A percentile compares a stretch with the other conserved stretches of the same genome.
Evolutionary conservation across 2,329 filamentous ascomycete species (phyloP).

Genomic region (Cercospora janseana): DNA sequence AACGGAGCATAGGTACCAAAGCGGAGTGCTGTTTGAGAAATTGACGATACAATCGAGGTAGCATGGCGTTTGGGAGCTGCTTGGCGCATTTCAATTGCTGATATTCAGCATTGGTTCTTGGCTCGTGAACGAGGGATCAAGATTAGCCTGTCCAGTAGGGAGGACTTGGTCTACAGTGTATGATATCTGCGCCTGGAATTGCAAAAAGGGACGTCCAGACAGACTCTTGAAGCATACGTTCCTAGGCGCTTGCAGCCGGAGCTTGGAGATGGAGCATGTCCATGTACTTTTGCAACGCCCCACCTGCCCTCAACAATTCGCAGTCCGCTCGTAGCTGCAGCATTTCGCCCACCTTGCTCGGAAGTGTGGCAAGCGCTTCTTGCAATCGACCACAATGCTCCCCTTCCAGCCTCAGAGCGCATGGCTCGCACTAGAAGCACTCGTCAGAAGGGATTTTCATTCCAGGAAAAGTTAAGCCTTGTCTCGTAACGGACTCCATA

Average conservation of each 20-base stretch:
- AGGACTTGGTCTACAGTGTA: too few species aligned
- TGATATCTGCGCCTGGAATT: too few species aligned
- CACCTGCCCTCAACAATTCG: constrained; percentile 37
- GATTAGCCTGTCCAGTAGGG: too few species aligned
- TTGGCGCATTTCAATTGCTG: too few species aligned
- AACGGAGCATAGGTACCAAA: constrained; percentile 10
- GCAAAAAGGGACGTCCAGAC: too few species aligned
- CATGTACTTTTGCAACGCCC: constrained; percentile 31
- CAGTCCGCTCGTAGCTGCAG: constrained; percentile 38
- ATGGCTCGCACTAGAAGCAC: constrained; percentile 37
- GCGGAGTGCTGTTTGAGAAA: not conserved
- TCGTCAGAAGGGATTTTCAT: too few species aligned
- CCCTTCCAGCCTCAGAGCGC: constrained; percentile 26
- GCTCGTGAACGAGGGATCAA: too few species aligned
- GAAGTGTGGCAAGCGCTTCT: constrained; percentile 25
- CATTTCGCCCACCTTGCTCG: constrained; percentile 19
- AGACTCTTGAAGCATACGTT: not conserved
- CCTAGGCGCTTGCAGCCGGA: not conserved
- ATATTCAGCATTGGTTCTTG: too few species aligned
- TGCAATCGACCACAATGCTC: constrained; percentile 28
- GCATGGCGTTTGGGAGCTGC: constrained; percentile 3
- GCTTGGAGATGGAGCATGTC: constrained; percentile 8
- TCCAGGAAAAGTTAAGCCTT: too few species aligned
- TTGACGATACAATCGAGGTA: constrained; percentile 1
- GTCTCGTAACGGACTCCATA: too few species aligned